phyloP scores from a whole-genome alignment of 495 filamentous ascomycete genomes.

The Hypomontagnella monticulosa region DNA sequence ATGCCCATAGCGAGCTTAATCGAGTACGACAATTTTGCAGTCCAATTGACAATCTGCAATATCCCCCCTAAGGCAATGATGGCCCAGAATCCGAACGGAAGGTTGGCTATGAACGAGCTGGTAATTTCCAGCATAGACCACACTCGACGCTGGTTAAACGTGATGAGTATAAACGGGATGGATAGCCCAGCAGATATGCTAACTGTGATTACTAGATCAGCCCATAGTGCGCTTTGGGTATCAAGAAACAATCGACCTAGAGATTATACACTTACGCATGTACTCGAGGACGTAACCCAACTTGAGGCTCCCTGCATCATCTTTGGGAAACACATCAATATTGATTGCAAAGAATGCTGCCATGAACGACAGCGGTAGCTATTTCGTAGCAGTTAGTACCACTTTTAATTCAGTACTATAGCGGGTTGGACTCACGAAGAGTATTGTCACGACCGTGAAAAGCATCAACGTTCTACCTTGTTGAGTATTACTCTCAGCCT shows the following conservation, averaged over 20 bases:
- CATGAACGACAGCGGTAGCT: not conserved
- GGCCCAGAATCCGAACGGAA: not conserved
- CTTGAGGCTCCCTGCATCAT: not conserved
- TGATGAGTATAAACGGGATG: not conserved
- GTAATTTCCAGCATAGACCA: not conserved
- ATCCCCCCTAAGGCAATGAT: not conserved
- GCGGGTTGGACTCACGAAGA: not conserved
- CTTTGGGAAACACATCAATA: not conserved
- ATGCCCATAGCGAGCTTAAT: not conserved
- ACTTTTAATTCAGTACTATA: not conserved
- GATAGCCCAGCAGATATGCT: conserved; percentile 3
- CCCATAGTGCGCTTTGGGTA: not conserved
- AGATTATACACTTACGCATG: not conserved
- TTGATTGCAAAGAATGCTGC: conserved; percentile 1
- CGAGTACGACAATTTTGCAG: not conserved
- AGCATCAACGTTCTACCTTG: not conserved
- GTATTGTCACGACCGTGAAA: not conserved
- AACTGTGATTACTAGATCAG: not conserved
- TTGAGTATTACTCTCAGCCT: too few species aligned
- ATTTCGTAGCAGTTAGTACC: not conserved
- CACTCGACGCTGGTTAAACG: not conserved
- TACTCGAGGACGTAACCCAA: conserved; percentile 1
- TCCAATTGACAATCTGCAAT: not conserved
- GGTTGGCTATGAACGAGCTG: not conserved
- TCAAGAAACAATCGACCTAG: not conserved